phyloP scores from a whole-genome alignment of 2,329 filamentous ascomycete genomes.

The Lasiodiplodia hormozganensis region DNA sequence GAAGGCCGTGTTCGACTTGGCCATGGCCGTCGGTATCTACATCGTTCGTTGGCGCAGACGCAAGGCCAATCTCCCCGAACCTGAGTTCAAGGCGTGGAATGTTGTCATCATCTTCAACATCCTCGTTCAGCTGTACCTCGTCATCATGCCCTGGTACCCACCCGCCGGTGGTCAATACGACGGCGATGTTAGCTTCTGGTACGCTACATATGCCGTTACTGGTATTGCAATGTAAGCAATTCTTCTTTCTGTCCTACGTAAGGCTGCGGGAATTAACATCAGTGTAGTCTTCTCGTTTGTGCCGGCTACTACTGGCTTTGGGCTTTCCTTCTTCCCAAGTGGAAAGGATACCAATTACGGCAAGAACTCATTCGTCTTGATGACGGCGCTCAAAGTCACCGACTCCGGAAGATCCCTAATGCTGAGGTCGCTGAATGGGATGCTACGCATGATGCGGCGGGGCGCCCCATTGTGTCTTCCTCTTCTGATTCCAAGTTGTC shows the following conservation, averaged over 20 bases:
- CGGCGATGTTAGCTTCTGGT: conserved; percentile 76
- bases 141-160: conserved; percentile 76
- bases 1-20: conserved; percentile 62
- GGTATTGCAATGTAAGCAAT: conserved; percentile 70
- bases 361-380: conserved; percentile 62
- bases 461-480: conserved; percentile 26
- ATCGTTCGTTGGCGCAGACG: conserved; percentile 63
- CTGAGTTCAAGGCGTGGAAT: conserved; percentile 67
- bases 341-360: conserved; percentile 61
- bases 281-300: conserved; percentile 58
- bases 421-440: conserved; percentile 64
- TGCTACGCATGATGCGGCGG: conserved; percentile 59
- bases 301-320: conserved; percentile 65
- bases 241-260: background rate
- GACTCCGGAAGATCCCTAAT: conserved; percentile 62
- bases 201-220: conserved; percentile 71
- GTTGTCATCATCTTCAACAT: conserved; percentile 65
- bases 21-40: conserved; percentile 64
- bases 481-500: background rate
- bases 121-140: conserved; percentile 64
- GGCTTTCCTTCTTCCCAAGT: conserved; percentile 63
- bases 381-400: conserved; percentile 56
- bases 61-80: conserved; percentile 55
- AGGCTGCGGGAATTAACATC: background rate
- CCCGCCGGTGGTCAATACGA: conserved; percentile 65